Evolutionary conservation across 2,329 filamentous ascomycete genomes (phyloP), one percentile per base, ranked within the genome.

Genomic region (Cyclaneusma minus): DNA sequence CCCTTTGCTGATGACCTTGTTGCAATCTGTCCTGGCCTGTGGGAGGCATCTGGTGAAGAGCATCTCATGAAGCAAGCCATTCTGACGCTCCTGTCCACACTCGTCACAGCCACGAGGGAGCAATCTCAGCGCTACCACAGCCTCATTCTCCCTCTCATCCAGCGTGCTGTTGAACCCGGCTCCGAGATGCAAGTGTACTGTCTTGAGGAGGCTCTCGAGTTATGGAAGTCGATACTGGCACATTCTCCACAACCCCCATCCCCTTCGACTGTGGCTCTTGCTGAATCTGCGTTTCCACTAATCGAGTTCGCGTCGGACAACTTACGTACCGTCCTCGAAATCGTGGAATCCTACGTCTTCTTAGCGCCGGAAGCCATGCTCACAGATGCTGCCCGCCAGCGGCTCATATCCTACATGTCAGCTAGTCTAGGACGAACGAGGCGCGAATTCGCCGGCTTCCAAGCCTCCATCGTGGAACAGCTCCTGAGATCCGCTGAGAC

Each of bases 51-150:
- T 3, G 82, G 76, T 1, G 52, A 58, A 3, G 78, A 92, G 33
- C 81, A 89, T 43, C 69, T 95, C 49, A 79, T 94, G 61, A 95
- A 95, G 51, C 85, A 94, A 51, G 74, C 83, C 2, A 84, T 95
- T 27, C 65, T 95, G 30, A 81, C 79, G 3, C 77, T 95, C 20
- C 70, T 95, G 27, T 65, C 81, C 2, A 76, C 83, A 3, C 61
- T 98, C 9, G 80, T 92, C n/a, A 73, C 73, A 45, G 79, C 85
- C 2, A 80, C 95, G 68, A 82, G 78, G 32, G 63, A 68, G 8
- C 67, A 77, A 7, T 89, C 83, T 4, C 65, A 75, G 34, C 65
- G 73, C 11, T 93, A 91, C 40, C 83, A 94, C 36, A 52, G 63
- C 10, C 61, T 85, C 27, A 79, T 94, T 39, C 55, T 93, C 11